Evolutionary conservation across 2,329 filamentous ascomycete species (phyloP).

Genomic region (Dactylellina cionopaga): DNA sequence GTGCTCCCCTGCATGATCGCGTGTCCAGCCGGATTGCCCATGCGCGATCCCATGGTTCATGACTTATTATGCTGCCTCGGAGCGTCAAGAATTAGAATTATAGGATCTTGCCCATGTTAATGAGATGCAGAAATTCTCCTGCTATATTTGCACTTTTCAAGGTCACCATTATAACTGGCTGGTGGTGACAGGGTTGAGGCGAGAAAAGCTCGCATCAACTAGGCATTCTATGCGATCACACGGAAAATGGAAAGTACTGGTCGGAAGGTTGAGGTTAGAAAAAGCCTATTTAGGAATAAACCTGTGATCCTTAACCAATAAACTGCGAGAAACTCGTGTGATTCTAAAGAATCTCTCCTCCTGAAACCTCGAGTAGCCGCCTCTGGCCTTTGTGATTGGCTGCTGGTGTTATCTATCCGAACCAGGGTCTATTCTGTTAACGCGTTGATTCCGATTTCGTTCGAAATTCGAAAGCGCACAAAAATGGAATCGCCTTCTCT

Average conservation of each 20-base stretch:
- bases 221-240: conserved; percentile 22
- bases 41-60: conserved; percentile 43
- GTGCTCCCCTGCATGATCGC: conserved; percentile 44
- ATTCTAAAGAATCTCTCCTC: conserved; percentile 25
- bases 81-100: conserved; percentile 49
- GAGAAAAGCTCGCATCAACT: conserved; percentile 8
- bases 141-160: conserved; percentile 38
- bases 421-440: conserved; percentile 8
- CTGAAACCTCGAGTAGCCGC: conserved; percentile 36
- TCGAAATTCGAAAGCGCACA: too few species aligned
- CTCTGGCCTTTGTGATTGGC: conserved; percentile 33
- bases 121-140: conserved; percentile 14
- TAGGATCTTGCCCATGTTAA: conserved; percentile 1
- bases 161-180: conserved; percentile 12
- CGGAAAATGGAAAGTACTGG: conserved; percentile 38
- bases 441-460: conserved; percentile 6
- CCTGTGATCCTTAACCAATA: conserved; percentile 17
- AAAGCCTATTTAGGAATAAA: conserved; percentile 25
- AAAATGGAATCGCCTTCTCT: too few species aligned
- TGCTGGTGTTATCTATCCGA: conserved; percentile 1
- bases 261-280: conserved; percentile 15
- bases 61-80: conserved; percentile 45
- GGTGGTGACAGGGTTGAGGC: conserved; percentile 15
- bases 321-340: background rate
- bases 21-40: conserved; percentile 22